Evolutionary conservation across 2,329 filamentous ascomycete species (phyloP).

Genomic region (Alternaria solani): DNA sequence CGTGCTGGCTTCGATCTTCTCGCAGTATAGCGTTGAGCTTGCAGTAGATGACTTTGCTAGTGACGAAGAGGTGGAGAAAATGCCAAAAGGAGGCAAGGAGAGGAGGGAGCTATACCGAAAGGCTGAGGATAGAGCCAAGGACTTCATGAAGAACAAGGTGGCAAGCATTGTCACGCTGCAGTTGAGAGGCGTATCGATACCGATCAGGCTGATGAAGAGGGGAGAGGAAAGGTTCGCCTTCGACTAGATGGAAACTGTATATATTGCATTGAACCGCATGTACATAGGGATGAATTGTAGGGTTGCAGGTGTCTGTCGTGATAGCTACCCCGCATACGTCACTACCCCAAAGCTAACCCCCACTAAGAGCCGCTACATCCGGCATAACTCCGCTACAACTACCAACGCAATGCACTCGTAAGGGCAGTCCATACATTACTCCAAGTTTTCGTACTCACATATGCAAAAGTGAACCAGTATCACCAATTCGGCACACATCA

Average conservation of each 20-base stretch:
- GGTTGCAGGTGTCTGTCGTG: not conserved
- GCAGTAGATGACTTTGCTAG: slow-evolving; percentile 62
- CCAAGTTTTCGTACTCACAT: not conserved
- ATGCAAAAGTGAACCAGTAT: not conserved
- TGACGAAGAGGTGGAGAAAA: slow-evolving; percentile 53
- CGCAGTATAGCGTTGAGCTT: slow-evolving; percentile 72
- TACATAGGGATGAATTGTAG: not conserved
- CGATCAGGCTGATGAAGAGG: slow-evolving; percentile 72
- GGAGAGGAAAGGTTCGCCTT: slow-evolving; percentile 72
- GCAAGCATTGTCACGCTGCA: slow-evolving; percentile 75
- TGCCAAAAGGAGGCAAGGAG: slow-evolving; percentile 56
- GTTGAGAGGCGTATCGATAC: slow-evolving; percentile 67
- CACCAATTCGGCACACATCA: not conserved
- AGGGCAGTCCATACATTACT: not conserved
- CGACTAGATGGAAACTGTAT: slow-evolving; percentile 20
- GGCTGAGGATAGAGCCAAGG: slow-evolving; percentile 64
- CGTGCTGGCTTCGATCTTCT: slow-evolving; percentile 61
- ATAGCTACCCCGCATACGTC: slow-evolving; percentile 33
- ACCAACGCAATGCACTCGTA: slow-evolving; percentile 4
- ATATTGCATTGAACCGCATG: not conserved
- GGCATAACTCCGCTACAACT: slow-evolving; percentile 1
- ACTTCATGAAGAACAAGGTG: slow-evolving; percentile 63
- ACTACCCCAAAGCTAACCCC: slow-evolving; percentile 28
- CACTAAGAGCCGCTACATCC: slow-evolving; percentile 9
- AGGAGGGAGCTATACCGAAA: slow-evolving; percentile 66